phyloP scores from a whole-genome alignment of 495 filamentous ascomycete genomes.

The Aspergillus conjunctus region DNA sequence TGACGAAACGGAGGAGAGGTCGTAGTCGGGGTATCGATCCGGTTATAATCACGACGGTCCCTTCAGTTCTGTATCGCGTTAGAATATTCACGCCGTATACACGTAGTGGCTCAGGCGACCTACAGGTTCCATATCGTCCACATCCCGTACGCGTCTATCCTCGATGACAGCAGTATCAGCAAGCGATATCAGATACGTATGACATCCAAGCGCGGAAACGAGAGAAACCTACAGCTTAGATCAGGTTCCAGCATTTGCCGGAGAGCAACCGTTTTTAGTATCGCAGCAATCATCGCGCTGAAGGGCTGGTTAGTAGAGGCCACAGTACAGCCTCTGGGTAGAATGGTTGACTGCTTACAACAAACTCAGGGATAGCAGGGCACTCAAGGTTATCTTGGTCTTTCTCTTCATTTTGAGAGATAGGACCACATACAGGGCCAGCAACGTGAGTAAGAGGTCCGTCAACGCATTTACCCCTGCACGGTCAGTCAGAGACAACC shows the following conservation, averaged over 20 bases:
- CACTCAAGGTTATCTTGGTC: not conserved
- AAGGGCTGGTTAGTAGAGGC: not conserved
- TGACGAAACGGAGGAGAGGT: not conserved
- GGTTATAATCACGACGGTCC: not conserved
- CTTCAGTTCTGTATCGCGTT: not conserved
- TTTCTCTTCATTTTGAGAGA: not conserved
- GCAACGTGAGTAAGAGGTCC: not conserved
- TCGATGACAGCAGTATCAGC: not conserved
- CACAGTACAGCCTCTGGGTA: not conserved
- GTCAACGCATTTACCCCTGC: not conserved
- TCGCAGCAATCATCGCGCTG: not conserved
- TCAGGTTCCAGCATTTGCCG: not conserved
- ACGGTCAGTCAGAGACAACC: not conserved
- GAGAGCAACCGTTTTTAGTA: not conserved
- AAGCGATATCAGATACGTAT: not conserved
- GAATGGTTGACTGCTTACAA: not conserved
- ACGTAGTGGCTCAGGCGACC: not conserved
- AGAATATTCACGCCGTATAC: not conserved
- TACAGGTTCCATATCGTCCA: slow-evolving; percentile 1
- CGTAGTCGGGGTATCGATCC: not conserved
- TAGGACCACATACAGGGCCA: not conserved
- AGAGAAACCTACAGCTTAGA: not conserved
- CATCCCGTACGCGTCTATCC: not conserved
- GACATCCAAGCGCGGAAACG: not conserved
- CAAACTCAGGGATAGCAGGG: not conserved